These are phyloP conservation scores for Stagonosporopsis chrysanthemi DNA, from an alignment of 2,329 filamentous ascomycete species.

Conservation along the genomic window DNA sequence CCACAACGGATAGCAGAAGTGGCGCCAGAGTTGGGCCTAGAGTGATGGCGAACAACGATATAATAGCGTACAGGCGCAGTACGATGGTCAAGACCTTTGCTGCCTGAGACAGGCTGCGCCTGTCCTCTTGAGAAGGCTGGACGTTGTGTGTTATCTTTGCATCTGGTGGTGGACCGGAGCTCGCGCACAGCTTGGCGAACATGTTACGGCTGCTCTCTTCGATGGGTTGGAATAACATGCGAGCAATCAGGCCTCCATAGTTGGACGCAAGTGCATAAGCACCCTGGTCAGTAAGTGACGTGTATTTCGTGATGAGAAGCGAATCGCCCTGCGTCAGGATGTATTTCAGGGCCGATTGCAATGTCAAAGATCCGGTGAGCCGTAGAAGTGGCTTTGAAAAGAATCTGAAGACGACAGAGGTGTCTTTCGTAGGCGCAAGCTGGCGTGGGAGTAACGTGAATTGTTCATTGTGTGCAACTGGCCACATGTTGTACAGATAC, in stretches of 20 bases:
- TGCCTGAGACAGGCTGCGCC: conserved; percentile 49
- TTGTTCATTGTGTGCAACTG: conserved; percentile 62
- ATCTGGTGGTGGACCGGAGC: conserved; percentile 23
- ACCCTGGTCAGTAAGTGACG: conserved; percentile 81
- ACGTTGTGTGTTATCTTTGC: conserved; percentile 1
- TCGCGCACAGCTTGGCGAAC: conserved; percentile 79
- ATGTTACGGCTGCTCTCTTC: conserved; percentile 92
- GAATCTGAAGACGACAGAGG: conserved; percentile 30
- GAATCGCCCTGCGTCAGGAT: conserved; percentile 94
- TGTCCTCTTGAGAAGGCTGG: conserved; percentile 23
- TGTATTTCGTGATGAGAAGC: conserved; percentile 80
- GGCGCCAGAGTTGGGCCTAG: conserved; percentile 80
- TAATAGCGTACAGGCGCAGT: conserved; percentile 74
- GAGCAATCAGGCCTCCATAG: conserved; percentile 84
- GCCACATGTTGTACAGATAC: conserved; percentile 70
- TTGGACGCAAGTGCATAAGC: conserved; percentile 94
- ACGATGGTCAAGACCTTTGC: conserved; percentile 66
- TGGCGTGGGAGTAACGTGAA: conserved; percentile 72
- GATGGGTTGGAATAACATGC: conserved; percentile 91
- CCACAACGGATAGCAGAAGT: conserved; percentile 74
- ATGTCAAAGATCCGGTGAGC: conserved; percentile 81
- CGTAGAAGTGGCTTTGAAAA: conserved; percentile 76
- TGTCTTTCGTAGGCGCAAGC: conserved; percentile 49
- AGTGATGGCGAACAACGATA: conserved; percentile 72
- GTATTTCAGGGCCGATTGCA: conserved; percentile 91